Percentiles rank a stretch among this genome's conserved stretches.
phyloP scores from a whole-genome alignment of 1,284 basidiomycete species.

The Sporisorium sorghi region DNA sequence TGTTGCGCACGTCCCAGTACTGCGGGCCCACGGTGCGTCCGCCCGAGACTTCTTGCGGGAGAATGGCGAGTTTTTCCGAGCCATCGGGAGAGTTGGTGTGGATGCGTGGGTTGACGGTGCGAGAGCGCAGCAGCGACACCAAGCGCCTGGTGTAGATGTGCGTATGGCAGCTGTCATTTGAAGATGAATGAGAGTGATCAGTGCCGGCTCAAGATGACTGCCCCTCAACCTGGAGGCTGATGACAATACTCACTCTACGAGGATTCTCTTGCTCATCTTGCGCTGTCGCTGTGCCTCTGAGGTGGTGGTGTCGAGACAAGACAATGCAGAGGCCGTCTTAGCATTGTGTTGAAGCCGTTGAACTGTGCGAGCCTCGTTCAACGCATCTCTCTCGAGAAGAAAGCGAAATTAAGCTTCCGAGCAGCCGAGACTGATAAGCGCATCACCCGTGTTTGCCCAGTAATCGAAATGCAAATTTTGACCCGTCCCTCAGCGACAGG shows the following conservation, averaged over 20 bases:
- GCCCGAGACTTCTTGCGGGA: slow-evolving; percentile 75
- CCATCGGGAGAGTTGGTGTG: slow-evolving; percentile 28
- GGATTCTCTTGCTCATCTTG: slow-evolving; percentile 23
- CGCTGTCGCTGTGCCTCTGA: not conserved
- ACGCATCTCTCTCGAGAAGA: not conserved
- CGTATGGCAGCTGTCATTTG: slow-evolving; percentile 74
- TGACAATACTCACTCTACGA: slow-evolving; percentile 20
- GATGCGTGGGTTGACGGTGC: slow-evolving; percentile 32
- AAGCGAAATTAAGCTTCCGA: slow-evolving; percentile 14
- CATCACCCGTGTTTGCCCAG: too few relatives aligned
- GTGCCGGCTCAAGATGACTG: not conserved
- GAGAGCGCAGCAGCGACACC: slow-evolving; percentile 20
- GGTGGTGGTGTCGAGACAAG: not conserved
- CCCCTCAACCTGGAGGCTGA: not conserved
- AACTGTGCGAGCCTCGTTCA: slow-evolving; percentile 5
- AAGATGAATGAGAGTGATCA: not conserved
- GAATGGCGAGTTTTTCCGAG: slow-evolving; percentile 76
- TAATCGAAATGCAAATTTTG: slow-evolving; percentile 2
- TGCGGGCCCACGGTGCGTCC: slow-evolving; percentile 78
- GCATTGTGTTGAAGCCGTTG: not conserved
- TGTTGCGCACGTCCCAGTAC: slow-evolving; percentile 84
- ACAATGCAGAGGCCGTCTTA: not conserved
- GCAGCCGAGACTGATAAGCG: slow-evolving; percentile 14
- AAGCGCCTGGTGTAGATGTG: slow-evolving; percentile 80
- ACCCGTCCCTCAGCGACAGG: too few relatives aligned